Conservation (phyloP, 495 filamentous ascomycete species). For the Penicillium parvum region DNA sequence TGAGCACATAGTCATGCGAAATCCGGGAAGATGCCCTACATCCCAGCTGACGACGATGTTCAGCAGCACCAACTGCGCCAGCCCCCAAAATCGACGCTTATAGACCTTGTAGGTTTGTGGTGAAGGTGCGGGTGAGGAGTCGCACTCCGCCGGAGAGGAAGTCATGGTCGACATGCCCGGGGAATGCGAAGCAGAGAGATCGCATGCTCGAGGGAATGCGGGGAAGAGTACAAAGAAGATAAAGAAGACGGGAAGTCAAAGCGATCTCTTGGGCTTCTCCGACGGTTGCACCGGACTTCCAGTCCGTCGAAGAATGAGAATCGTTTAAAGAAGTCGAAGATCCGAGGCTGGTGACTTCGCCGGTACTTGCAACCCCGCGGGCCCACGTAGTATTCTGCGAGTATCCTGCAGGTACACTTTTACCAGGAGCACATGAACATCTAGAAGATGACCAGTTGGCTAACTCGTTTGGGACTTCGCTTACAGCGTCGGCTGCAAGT, state of each 20-base stretch:
- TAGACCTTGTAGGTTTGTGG: slow-evolving; percentile 72
- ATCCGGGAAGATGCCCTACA: slow-evolving; percentile 51
- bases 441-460: too few species aligned
- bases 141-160: slow-evolving; percentile 4
- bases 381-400: not conserved
- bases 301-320: too few species aligned
- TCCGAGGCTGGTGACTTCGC: slow-evolving; percentile 5
- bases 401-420: slow-evolving; percentile 5
- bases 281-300: too few species aligned
- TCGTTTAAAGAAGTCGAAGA: too few species aligned
- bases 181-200: not conserved
- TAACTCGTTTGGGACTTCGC: too few species aligned
- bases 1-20: not conserved
- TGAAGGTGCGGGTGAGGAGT: slow-evolving; percentile 15
- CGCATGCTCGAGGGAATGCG: too few species aligned
- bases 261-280: too few species aligned
- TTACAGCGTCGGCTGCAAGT: too few species aligned
- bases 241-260: too few species aligned
- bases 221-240: not conserved
- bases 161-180: slow-evolving; percentile 5
- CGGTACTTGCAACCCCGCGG: slow-evolving; percentile 7
- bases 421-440: too few species aligned
- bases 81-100: slow-evolving; percentile 83
- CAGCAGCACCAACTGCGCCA: slow-evolving; percentile 75
- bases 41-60: slow-evolving; percentile 96